A percentile compares a stretch with the other conserved stretches of the same genome.
phyloP scores from a whole-genome alignment of 2,329 filamentous ascomycete species.

The Pseudogymnoascus sp. region DNA sequence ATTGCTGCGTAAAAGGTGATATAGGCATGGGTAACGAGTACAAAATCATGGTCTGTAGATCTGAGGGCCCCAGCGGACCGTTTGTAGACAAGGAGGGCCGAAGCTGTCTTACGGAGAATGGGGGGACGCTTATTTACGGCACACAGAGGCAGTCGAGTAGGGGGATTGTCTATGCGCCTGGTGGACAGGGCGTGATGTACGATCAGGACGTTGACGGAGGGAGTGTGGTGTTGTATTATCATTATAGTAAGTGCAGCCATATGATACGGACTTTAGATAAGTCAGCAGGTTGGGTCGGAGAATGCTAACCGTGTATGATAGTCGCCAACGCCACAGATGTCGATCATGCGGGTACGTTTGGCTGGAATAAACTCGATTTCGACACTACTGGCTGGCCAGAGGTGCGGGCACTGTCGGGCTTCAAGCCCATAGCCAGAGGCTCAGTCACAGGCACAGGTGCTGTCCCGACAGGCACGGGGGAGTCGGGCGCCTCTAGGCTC shows the following conservation, averaged over 20 bases:
- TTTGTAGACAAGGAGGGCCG: constrained; percentile 31
- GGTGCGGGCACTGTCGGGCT: not conserved
- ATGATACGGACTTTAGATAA: not conserved
- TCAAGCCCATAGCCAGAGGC: not conserved
- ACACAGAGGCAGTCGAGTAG: constrained; percentile 50
- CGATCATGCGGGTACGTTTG: not conserved
- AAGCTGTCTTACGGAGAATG: not conserved
- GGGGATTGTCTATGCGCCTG: constrained; percentile 55
- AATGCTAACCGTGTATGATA: not conserved
- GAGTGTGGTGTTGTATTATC: not conserved
- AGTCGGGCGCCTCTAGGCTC: not conserved
- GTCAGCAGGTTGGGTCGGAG: not conserved
- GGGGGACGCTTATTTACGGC: constrained; percentile 43
- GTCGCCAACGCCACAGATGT: not conserved
- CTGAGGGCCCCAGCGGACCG: constrained; percentile 40
- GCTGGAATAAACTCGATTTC: not conserved
- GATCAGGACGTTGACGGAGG: not conserved
- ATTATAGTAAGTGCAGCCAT: not conserved
- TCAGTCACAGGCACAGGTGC: not conserved
- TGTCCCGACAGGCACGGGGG: not conserved
- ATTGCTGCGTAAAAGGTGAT: constrained; percentile 54
- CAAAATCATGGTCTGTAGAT: constrained; percentile 58
- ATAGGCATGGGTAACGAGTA: constrained; percentile 50
- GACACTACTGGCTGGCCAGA: not conserved
- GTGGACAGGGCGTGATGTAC: constrained; percentile 34